Evolutionary conservation across 2,329 filamentous ascomycete genomes (phyloP), one percentile per base, ranked within the genome.

Genomic region (Pseudogymnoascus pannorum): DNA sequence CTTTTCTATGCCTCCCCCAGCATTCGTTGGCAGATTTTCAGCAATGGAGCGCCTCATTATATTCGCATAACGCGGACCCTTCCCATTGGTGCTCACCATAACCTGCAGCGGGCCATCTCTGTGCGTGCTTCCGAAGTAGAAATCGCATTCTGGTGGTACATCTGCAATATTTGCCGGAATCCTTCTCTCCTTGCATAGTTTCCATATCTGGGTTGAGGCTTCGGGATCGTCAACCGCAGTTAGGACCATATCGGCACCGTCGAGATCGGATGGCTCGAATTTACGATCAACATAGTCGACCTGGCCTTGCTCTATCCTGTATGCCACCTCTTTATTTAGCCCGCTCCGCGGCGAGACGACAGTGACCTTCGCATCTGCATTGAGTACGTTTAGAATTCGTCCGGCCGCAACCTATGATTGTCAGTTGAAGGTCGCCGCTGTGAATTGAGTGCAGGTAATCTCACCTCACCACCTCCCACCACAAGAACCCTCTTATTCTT

Each of bases 1-100:
- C 65, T 88, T 87, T 73, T 89, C 83, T 63, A 99, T 92, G 5
- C 94, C 94, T 57, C 87, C 85, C 7, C 94, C 94, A 29, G 90
- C 88, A 66, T 94, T 91, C 16, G 78, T 76, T 1, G 94, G 94
- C 61, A 99, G 76, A 57, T 79, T 81, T 18, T 79, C 81, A 16
- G 91, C 92, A 66, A 99, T 96, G 71, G 89, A 85, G 71, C 88
- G 83, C 60, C 93, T 80, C 58, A 99, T 89, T 57, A 92, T 87
- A 67, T 91, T 93, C 8, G 94, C 94, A 65, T 99, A 77, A 72
- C 93, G 87, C 0, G 94, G 94, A 0, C 94, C 94, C 72, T 96
- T 97, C 59, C 94, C 94, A 73, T 97, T 99, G 35, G 94, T 99
- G 77, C 90, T 95, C 68, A 99, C 93, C 94, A 99, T 99, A 70